Evolutionary conservation across 352 stramenopile species (phyloP).

Genomic region (Pythium coloratum): DNA sequence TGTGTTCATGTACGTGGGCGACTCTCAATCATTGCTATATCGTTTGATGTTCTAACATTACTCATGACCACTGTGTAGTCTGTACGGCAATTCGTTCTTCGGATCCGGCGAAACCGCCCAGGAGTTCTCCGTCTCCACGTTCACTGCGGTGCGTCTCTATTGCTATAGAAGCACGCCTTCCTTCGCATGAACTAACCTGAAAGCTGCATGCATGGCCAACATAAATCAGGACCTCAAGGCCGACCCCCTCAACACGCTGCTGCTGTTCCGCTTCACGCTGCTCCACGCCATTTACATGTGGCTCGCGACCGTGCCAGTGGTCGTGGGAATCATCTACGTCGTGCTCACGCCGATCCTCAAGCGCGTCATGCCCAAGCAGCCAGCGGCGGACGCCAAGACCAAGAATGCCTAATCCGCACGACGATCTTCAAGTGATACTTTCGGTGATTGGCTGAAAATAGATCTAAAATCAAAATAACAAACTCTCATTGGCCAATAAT

Average conservation of each 20-base stretch:
- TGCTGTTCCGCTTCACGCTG: conserved; percentile 79
- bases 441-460: conserved; percentile 13
- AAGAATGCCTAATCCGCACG: neutral
- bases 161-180: no score
- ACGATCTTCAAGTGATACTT: neutral
- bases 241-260: conserved; percentile 71
- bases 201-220: neutral
- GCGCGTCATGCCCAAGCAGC: conserved; percentile 58
- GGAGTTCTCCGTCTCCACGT: conserved; percentile 67
- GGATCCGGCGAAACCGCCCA: conserved; percentile 40
- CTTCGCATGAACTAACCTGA: neutral
- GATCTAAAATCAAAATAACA: neutral
- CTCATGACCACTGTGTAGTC: conserved; percentile 27
- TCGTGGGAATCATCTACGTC: conserved; percentile 62
- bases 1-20: conserved; percentile 65
- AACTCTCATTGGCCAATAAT: conserved; percentile 3
- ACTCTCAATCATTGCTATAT: neutral
- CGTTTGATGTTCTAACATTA: neutral
- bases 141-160: conserved; percentile 44
- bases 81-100: conserved; percentile 60
- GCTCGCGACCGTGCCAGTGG: conserved; percentile 61
- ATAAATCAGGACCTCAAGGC: conserved; percentile 54
- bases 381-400: conserved; percentile 22
- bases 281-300: conserved; percentile 82
- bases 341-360: conserved; percentile 67